Base-by-base conservation (phyloP, 805 yeast genomes). In the Jamesozyma rosinii region DNA sequence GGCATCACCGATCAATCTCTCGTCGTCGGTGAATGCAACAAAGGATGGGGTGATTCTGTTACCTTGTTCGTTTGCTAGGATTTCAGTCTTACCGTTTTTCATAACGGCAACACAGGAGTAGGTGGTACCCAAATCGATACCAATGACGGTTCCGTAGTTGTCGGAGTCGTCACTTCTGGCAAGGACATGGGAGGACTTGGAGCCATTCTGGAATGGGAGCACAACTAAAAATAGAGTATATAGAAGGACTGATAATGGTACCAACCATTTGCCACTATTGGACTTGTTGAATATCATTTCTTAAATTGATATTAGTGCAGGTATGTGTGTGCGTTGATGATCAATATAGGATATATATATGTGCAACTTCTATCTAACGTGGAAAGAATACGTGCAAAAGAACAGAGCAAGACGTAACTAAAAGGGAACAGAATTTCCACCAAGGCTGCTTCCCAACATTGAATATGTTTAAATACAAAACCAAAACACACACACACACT, bases 41-140 rank as follows among this genome's bases (percentile, higher is more conserved):
- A 83, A 88, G 1, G 95, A 86, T 22, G 97, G 97, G 17, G 97
- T 88, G 57, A 89, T 88, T 75, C 97, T 83, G 71, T 87, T 86
- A 72, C 97, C 97, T 72, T 88, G 97, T 68, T 88, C 96, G 62
- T 88, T 88, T 51, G 96, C 95, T 51, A 88, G 73, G 56, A 88
- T 88, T 63, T 88, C 97, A 41, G 90, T 95, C 60, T 88, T 76
- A 59, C 89, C 94, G 55, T 80, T 77, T 58, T 76, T 76, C 83
- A 79, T 77, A 38, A 77, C 87, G 54, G 95, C 97, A 44, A 89
- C 97, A 79, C 97, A 89, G 1, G 96, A 88, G 71, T 89, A 89
- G 2, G 97, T 89, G 48, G 97, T 89, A 66, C 98, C 98, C 70
- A 90, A 76, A 74, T 90, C 97, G 62, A 90, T 90, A 70, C 97